Percentiles rank a stretch among this genome's conserved stretches.
phyloP scores from a whole-genome alignment of 2,329 filamentous ascomycete species.

The Colletotrichum higginsianum region DNA sequence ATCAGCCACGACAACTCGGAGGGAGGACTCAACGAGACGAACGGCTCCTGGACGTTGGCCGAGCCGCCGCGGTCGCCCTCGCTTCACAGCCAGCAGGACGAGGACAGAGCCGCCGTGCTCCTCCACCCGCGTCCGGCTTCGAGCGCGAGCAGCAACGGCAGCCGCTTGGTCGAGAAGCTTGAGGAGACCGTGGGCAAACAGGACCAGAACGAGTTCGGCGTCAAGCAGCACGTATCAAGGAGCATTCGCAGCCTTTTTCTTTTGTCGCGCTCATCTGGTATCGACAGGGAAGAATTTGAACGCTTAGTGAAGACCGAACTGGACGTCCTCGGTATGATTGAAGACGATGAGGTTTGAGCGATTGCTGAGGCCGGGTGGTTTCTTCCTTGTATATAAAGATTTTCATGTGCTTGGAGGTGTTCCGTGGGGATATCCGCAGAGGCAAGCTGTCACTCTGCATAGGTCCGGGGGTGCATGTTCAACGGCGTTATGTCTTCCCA shows the following conservation, averaged over 20 bases:
- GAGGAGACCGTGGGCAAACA: constrained; percentile 70
- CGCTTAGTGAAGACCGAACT: constrained; percentile 79
- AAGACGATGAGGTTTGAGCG: constrained; percentile 60
- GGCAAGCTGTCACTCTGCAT: constrained; percentile 32
- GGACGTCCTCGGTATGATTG: constrained; percentile 78
- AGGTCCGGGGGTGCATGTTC: constrained; percentile 36
- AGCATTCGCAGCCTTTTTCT: constrained; percentile 84
- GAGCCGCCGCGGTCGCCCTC: constrained; percentile 60
- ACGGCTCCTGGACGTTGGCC: constrained; percentile 60
- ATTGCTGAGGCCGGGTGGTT: not conserved
- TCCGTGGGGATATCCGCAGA: constrained; percentile 38
- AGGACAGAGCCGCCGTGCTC: constrained; percentile 55
- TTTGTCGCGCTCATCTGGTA: constrained; percentile 78
- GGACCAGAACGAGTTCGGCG: constrained; percentile 78
- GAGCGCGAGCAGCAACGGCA: constrained; percentile 70
- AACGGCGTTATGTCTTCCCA: constrained; percentile 25
- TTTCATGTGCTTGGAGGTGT: constrained; percentile 24
- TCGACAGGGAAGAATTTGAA: constrained; percentile 83
- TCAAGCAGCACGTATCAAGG: constrained; percentile 84
- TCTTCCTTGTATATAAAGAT: constrained; percentile 34
- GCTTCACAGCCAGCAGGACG: constrained; percentile 48
- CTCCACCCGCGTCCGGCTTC: constrained; percentile 72
- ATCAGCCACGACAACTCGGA: constrained; percentile 46
- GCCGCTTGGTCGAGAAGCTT: constrained; percentile 72
- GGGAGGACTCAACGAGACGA: constrained; percentile 53